A percentile compares a stretch with the other conserved stretches of the same genome.
Evolutionary conservation across 768 basidiomycete species (phyloP).

Genomic region (Gloeostereum incarnatum): DNA sequence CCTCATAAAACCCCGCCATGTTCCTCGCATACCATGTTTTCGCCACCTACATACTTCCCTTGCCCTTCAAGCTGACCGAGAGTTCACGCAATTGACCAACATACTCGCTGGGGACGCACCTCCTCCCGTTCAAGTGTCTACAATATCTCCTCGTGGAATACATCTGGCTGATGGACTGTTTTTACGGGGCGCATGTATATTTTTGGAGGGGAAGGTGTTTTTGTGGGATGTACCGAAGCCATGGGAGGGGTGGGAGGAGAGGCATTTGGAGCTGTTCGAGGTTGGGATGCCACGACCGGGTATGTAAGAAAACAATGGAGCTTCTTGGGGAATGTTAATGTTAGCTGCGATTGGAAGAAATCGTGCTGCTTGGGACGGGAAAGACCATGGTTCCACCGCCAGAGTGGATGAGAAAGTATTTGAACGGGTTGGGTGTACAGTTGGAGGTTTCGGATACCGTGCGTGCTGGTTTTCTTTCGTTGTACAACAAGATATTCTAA

Average conservation of each 20-base stretch:
- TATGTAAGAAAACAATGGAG: constrained; percentile 22
- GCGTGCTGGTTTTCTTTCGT: constrained; percentile 14
- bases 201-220: constrained; percentile 79
- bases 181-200: constrained; percentile 69
- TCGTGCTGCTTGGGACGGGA: constrained; percentile 86
- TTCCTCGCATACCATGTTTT: no score
- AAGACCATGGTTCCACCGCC: constrained; percentile 63
- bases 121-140: constrained; percentile 64
- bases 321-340: not conserved
- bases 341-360: constrained; percentile 42
- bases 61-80: no score
- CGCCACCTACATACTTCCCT: no score
- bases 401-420: constrained; percentile 48
- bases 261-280: constrained; percentile 76
- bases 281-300: constrained; percentile 81
- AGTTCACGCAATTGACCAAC: constrained; percentile 67
- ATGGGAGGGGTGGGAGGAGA: constrained; percentile 65
- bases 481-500: constrained; percentile 4
- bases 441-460: constrained; percentile 86
- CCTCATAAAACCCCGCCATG: no score
- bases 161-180: constrained; percentile 72
- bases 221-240: constrained; percentile 78
- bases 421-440: constrained; percentile 75
- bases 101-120: constrained; percentile 63
- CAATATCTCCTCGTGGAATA: constrained; percentile 55